A percentile compares a stretch with the other conserved stretches of the same genome.
These are phyloP conservation scores for Fusarium nurragi DNA, from an alignment of 2,329 filamentous ascomycete species.

Conservation along the genomic window DNA sequence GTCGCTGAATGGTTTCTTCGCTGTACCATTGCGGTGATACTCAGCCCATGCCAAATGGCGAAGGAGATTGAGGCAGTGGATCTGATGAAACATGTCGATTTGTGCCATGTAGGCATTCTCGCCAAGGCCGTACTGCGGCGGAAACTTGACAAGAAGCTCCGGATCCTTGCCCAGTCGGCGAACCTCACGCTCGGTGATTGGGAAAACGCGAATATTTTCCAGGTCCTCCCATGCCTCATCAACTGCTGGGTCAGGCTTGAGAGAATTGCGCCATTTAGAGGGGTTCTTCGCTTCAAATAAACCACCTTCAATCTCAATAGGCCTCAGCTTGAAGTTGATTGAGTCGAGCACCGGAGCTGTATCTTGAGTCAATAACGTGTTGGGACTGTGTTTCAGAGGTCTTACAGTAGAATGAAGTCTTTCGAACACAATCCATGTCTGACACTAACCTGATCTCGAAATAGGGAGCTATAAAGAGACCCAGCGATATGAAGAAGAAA, in stretches of 20 bases:
- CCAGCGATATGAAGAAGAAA: neutral
- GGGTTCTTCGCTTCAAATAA: constrained; percentile 15
- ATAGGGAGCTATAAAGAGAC: neutral
- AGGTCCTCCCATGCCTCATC: constrained; percentile 19
- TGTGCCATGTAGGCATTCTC: constrained; percentile 10
- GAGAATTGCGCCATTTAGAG: constrained; percentile 1
- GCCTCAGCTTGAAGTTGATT: neutral
- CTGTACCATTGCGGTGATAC: constrained; percentile 6
- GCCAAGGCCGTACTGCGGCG: constrained; percentile 1
- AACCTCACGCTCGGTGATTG: constrained; percentile 3
- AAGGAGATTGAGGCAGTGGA: constrained; percentile 14
- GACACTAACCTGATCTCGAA: neutral
- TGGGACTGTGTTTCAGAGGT: accelerated
- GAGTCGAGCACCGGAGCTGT: constrained; percentile 3
- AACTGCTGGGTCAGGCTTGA: neutral
- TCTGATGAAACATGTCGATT: constrained; percentile 16
- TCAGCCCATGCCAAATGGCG: constrained; percentile 2
- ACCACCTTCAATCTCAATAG: constrained; percentile 2
- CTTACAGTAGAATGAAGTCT: constrained; percentile 5
- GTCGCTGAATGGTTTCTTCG: constrained; percentile 6
- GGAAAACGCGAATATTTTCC: constrained; percentile 9
- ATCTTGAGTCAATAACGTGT: accelerated
- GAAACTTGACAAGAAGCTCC: constrained; percentile 16
- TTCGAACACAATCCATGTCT: neutral
- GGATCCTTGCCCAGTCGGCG: constrained; percentile 5